Percentiles rank a stretch among this genome's conserved stretches.
Conservation (phyloP, 1,284 basidiomycete species). For the Naganishia sp. region DNA sequence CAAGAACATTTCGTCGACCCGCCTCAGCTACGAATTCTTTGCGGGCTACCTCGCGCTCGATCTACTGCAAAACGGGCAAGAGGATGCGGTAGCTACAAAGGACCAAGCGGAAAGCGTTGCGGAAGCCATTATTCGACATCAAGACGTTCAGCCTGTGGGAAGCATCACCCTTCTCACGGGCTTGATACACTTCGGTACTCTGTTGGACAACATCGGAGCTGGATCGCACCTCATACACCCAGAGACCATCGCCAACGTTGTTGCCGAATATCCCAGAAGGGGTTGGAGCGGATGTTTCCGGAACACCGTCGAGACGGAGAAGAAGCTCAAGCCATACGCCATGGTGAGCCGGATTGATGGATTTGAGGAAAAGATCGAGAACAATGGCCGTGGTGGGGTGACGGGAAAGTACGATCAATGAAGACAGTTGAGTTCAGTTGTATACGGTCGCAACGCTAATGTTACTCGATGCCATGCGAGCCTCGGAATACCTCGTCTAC, state of each 20-base stretch:
- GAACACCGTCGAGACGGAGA: conserved; percentile 38
- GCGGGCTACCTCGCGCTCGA: conserved; percentile 50
- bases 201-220: conserved; percentile 38
- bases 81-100: conserved; percentile 53
- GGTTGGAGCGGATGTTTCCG: conserved; percentile 40
- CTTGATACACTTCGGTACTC: conserved; percentile 38
- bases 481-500: too few species aligned
- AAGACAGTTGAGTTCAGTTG: background rate
- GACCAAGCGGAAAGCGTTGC: conserved; percentile 63
- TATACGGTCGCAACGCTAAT: background rate
- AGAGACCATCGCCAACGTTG: conserved; percentile 34
- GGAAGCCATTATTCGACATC: conserved; percentile 63
- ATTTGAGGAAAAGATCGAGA: conserved; percentile 26
- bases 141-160: conserved; percentile 63
- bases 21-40: conserved; percentile 63
- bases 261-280: conserved; percentile 34
- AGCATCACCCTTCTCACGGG: conserved; percentile 34
- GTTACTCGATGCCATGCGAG: too few species aligned
- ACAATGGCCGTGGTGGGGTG: conserved; percentile 9
- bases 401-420: conserved; percentile 20
- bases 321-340: conserved; percentile 36
- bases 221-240: conserved; percentile 32
- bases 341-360: conserved; percentile 34
- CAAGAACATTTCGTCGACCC: conserved; percentile 59
- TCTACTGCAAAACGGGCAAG: conserved; percentile 53